A percentile compares a stretch with the other conserved stretches of the same genome.
phyloP scores from a whole-genome alignment of 257 asterid species.

The Capsicum chinense region DNA sequence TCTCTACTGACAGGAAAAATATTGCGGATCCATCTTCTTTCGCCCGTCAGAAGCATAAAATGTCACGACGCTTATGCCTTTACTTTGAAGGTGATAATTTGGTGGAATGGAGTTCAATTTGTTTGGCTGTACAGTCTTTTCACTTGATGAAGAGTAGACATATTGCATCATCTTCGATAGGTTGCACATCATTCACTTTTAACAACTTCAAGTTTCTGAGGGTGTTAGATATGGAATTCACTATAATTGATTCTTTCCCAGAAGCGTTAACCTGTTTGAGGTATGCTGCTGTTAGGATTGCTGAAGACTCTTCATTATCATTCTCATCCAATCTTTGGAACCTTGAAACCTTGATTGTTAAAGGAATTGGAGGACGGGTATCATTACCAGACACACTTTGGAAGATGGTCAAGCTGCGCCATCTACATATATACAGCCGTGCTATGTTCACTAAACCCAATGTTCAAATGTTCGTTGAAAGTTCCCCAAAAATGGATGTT shows the following conservation, averaged over 20 bases:
- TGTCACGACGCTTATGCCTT: neutral
- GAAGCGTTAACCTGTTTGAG: neutral
- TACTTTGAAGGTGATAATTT: neutral
- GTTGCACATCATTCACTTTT: neutral
- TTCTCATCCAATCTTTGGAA: neutral
- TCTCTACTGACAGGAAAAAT: neutral
- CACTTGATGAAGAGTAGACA: neutral
- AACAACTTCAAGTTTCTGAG: neutral
- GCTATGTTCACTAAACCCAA: no score
- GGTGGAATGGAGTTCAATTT: neutral
- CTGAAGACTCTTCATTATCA: neutral
- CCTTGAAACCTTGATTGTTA: constrained; percentile 23
- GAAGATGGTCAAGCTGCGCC: constrained; percentile 9
- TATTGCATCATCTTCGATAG: neutral
- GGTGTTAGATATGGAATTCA: neutral
- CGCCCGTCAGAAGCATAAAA: neutral
- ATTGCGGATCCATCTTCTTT: neutral
- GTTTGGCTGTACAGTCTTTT: neutral
- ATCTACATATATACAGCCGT: neutral
- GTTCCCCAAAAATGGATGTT: neutral
- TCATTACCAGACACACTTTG: neutral
- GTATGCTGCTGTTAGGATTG: neutral
- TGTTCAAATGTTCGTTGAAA: neutral
- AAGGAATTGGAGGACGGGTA: neutral
- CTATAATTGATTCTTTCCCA: neutral